Conservation (phyloP, 306 rosid species). For the Erythrophleum fordii region DNA sequence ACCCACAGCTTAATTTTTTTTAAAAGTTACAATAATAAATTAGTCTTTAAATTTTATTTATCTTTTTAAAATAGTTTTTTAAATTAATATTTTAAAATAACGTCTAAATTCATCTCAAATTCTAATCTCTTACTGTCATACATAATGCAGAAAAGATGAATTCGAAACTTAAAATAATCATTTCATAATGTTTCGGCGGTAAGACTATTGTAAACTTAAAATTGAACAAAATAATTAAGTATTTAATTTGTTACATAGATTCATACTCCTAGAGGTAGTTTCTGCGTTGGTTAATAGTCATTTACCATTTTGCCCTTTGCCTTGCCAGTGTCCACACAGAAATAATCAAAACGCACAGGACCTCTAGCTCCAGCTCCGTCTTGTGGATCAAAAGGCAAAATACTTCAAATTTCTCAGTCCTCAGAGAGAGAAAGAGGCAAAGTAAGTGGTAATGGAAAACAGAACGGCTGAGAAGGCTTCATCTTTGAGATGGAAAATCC, state of each 20-base stretch:
- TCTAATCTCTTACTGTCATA: too few species aligned
- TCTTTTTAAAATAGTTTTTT: too few species aligned
- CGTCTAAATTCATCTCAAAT: too few species aligned
- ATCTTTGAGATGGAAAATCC: constrained; percentile 63
- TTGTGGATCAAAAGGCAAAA: neutral
- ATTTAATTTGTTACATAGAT: neutral
- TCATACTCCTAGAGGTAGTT: neutral
- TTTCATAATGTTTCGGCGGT: too few species aligned
- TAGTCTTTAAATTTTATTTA: too few species aligned
- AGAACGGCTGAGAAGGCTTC: constrained; percentile 45
- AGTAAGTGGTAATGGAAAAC: neutral
- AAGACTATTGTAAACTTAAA: neutral
- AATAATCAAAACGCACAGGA: neutral
- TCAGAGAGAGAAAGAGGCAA: too few species aligned
- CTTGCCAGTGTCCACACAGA: too few species aligned
- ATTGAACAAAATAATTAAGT: neutral
- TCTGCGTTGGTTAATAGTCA: neutral
- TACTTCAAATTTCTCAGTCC: neutral
- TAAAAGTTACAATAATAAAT: too few species aligned
- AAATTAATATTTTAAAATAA: too few species aligned
- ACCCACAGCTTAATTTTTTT: too few species aligned
- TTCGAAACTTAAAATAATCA: too few species aligned
- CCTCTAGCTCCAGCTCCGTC: neutral
- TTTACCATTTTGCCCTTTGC: neutral
- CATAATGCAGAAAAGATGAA: too few species aligned